Percentiles rank a stretch among this genome's conserved stretches.
Conservation (phyloP, 208 protist species). For the Herpetomonas samuelpessoai region DNA sequence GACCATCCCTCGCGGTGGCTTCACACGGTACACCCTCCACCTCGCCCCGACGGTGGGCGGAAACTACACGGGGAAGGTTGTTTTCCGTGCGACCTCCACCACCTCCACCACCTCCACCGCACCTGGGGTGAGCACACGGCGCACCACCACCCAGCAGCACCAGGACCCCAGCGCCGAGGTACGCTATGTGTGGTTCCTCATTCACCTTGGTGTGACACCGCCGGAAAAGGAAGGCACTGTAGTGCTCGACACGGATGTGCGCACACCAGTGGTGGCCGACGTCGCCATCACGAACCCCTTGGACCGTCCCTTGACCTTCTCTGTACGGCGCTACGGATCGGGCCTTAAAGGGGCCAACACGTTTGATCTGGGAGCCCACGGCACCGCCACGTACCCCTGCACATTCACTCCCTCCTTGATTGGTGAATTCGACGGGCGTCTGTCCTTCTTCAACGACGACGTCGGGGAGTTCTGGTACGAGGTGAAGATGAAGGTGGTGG, state of each 20-base stretch:
- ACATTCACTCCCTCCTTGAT: conserved; percentile 84
- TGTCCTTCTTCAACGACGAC: conserved; percentile 87
- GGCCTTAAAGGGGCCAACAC: conserved; percentile 79
- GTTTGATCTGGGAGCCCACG: conserved; percentile 47
- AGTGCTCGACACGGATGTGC: conserved; percentile 72
- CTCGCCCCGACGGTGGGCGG: conserved; percentile 78
- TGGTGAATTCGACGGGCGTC: conserved; percentile 58
- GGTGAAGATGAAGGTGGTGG: conserved; percentile 73
- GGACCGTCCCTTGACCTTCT: conserved; percentile 66
- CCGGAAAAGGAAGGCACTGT: conserved; percentile 88
- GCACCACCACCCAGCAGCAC: not conserved
- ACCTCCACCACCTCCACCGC: not conserved
- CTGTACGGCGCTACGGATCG: conserved; percentile 65
- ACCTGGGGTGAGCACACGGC: too few relatives aligned
- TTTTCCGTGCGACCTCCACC: conserved; percentile 44
- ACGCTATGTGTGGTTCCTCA: conserved; percentile 90
- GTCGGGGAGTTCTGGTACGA: conserved; percentile 95
- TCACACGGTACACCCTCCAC: conserved; percentile 67
- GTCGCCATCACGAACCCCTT: conserved; percentile 86
- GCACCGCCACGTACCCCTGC: conserved; percentile 62
- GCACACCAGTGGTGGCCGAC: conserved; percentile 82
- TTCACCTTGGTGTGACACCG: conserved; percentile 75
- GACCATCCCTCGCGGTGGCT: conserved; percentile 45
- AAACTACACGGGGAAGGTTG: conserved; percentile 79
- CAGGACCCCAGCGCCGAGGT: conserved; percentile 23